Base-by-base conservation (phyloP, 2,329 filamentous ascomycete species). In the Sarocladiaceae sp. region DNA sequence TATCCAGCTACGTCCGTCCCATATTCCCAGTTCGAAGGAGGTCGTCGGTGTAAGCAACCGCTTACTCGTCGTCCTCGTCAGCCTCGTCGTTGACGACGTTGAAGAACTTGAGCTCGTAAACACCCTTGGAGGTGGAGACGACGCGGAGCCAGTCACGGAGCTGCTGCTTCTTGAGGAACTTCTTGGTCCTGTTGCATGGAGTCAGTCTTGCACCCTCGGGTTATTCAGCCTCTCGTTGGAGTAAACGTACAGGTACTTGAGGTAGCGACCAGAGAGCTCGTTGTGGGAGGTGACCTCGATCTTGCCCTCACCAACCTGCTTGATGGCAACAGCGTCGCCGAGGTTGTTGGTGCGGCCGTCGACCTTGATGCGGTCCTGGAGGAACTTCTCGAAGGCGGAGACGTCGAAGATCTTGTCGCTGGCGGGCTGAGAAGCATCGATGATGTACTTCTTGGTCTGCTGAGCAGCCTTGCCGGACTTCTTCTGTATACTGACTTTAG, bases 161-260 rank as follows among this genome's bases (percentile, higher is more conserved):
- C 83, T 97, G 91, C 81, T 96, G 88, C 88, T 98, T 98, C 89
- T 98, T 98, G 74, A 98, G 85, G 85, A 95, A 98, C 83, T 98
- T 98, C 88, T 98, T 98, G 72, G 93, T 98, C 70, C 88, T 95
- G 50, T 24, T 12, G 4, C 6, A 9, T 12, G 18, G 18, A 33
- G 49, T 29, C 19, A 31, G 31, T 39, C 5, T 19, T 20, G 10
- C 20, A 16, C 31, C 24, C 16, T 27, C 31, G 6, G n/a, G 6
- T 4, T 10, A 18, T 35, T 18, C 7, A 6, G 33, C 13, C 15
- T 15, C 7, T 18, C 16, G 15, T 7, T 6, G 5, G 33, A 3
- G 5, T 6, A 6, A 47, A 78, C 88, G 58, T 78, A 95, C 88
- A 98, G 78, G 83, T 98, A 98, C 87, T 98, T 98, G 72, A 98